A percentile compares a stretch with the other conserved stretches of the same genome.
phyloP scores from a whole-genome alignment of 2,329 filamentous ascomycete species.

The Aureobasidium sp. region DNA sequence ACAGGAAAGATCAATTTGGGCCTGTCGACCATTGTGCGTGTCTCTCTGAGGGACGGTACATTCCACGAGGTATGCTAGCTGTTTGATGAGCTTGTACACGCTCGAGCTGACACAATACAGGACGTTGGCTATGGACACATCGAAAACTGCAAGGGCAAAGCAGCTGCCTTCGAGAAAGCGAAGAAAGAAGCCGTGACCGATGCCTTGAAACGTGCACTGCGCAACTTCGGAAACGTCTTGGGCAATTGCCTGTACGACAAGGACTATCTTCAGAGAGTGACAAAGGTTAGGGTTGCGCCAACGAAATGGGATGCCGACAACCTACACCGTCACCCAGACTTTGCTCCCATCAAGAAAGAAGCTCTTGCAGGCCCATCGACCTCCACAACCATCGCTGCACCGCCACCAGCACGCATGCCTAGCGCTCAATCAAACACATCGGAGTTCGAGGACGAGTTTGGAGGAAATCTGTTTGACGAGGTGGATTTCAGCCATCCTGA shows the following conservation, averaged over 20 bases:
- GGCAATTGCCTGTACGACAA: conserved; percentile 99
- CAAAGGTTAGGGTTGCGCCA: conserved; percentile 75
- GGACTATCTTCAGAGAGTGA: conserved; percentile 82
- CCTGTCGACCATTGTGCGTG: conserved; percentile 80
- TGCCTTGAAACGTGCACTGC: conserved; percentile 77
- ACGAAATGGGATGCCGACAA: conserved; percentile 72
- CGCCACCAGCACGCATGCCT: conserved; percentile 20
- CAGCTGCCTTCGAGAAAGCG: conserved; percentile 92
- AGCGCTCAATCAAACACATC: conserved; percentile 30
- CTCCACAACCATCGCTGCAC: conserved; percentile 8
- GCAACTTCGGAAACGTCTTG: conserved; percentile 91
- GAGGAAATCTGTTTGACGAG: conserved; percentile 50
- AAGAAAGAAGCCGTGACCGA: conserved; percentile 98
- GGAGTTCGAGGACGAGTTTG: conserved; percentile 51
- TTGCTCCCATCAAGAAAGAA: conserved; percentile 54
- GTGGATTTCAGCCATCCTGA: conserved; percentile 60
- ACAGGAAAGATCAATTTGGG: conserved; percentile 77
- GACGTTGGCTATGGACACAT: conserved; percentile 96
- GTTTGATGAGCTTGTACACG: not conserved
- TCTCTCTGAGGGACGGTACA: conserved; percentile 88
- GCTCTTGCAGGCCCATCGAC: conserved; percentile 22
- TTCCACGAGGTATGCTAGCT: conserved; percentile 63
- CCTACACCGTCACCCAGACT: conserved; percentile 76
- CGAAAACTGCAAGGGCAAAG: conserved; percentile 93
- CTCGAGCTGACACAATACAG: conserved; percentile 28